Conservation (phyloP, 1,284 basidiomycete genomes). For the Malassezia japonica region DNA sequence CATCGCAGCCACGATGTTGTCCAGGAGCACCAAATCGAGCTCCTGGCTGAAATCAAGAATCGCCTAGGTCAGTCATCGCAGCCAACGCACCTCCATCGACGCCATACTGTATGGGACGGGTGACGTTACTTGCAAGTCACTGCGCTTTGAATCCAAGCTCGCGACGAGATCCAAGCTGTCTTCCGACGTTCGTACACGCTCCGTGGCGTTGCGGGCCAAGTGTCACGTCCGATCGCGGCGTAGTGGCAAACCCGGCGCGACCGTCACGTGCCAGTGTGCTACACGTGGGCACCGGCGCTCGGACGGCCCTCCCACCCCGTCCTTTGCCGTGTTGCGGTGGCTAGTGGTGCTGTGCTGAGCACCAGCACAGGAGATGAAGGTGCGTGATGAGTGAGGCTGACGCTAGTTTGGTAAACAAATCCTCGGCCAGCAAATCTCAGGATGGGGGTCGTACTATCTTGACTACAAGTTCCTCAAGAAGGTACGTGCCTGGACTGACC, state of each 20-base stretch:
- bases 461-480: constrained; percentile 98
- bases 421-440: constrained; percentile 88
- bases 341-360: not conserved
- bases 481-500: constrained; percentile 28
- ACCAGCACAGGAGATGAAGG: constrained; percentile 13
- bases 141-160: not conserved
- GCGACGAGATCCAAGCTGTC: not conserved
- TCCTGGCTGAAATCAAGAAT: constrained; percentile 46
- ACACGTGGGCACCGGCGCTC: constrained; percentile 3
- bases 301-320: not conserved
- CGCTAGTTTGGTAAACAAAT: constrained; percentile 94
- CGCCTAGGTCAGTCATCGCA: constrained; percentile 16
- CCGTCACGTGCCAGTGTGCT: constrained; percentile 9
- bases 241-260: constrained; percentile 9
- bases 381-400: constrained; percentile 2
- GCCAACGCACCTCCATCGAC: constrained; percentile 15
- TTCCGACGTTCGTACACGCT: constrained; percentile 1
- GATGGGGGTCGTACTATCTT: constrained; percentile 91
- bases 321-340: not conserved
- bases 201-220: not conserved
- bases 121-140: too few species aligned
- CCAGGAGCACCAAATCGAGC: constrained; percentile 43
- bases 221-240: not conserved
- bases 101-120: constrained; percentile 4
- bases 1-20: constrained; percentile 45